These are phyloP conservation scores for Wallacemonas collosoma DNA, from an alignment of 208 protist species.

Conservation along the genomic window DNA sequence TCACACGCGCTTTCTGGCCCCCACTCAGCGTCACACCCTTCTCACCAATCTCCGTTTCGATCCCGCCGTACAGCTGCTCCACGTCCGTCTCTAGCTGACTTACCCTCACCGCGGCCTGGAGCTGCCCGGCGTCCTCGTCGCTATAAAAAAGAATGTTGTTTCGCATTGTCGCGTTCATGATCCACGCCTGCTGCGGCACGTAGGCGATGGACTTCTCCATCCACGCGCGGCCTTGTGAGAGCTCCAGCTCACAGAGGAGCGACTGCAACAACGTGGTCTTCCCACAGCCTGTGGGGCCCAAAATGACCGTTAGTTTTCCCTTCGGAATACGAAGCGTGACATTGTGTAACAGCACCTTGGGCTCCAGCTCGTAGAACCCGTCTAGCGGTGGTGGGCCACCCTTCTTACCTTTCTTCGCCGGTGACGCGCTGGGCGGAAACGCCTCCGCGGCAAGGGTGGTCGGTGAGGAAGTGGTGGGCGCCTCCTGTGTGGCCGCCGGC, in stretches of 20 bases:
- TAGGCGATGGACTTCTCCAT: constrained; percentile 71
- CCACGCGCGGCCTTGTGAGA: constrained; percentile 33
- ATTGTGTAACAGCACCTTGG: constrained; percentile 36
- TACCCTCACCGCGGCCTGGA: constrained; percentile 47
- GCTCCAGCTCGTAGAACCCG: constrained; percentile 38
- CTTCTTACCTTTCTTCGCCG: constrained; percentile 14
- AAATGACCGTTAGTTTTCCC: constrained; percentile 61
- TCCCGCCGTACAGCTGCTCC: constrained; percentile 68
- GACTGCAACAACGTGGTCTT: constrained; percentile 63
- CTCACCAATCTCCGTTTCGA: constrained; percentile 87
- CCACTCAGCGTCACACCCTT: constrained; percentile 82
- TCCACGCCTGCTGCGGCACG: constrained; percentile 90
- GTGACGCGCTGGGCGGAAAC: neutral
- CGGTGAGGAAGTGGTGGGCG: neutral
- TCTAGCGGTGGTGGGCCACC: constrained; percentile 8
- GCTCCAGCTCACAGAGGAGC: constrained; percentile 39
- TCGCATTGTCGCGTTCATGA: constrained; percentile 91
- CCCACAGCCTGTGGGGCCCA: constrained; percentile 75
- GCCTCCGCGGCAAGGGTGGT: neutral
- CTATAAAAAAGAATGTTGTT: constrained; percentile 94
- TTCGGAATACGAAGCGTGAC: constrained; percentile 43
- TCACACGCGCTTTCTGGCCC: constrained; percentile 80
- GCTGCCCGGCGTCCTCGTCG: constrained; percentile 50
- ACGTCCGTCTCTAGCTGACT: constrained; percentile 87
- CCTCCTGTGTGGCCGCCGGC: constrained; percentile 9